Base-by-base conservation (phyloP, 2,329 filamentous ascomycete genomes). In the Aspergillus sp. region DNA sequence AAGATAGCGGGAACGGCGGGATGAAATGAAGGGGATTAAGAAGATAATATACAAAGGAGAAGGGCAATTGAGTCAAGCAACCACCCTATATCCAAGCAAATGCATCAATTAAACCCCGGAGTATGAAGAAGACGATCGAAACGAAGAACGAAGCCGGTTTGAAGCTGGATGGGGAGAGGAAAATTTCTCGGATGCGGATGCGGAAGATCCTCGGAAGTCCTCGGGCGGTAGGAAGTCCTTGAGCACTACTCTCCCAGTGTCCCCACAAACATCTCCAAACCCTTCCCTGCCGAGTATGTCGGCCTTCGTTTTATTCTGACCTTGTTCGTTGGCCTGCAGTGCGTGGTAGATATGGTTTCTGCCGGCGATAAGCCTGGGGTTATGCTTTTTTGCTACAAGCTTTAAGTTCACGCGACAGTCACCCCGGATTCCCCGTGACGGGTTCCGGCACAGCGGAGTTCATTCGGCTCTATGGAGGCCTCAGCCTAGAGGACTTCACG, bases 161-260 rank as follows among this genome's bases (percentile, higher is more conserved):
- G 63, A 66, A 65, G 60, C 64, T 67, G 67, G 67, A 64, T 30
- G 27, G 27, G 27, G 27, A 30, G 27, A 65, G 73, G 72, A 75
- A 76, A 76, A 75, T 75, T 76, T 76, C 70, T 71, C 70, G 69
- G 72, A 68, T 68, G 66, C 73, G 71, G 73, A 71, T 67, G 65
- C 73, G 73, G 74, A 68, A 71, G 71, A 70, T 69, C 66, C 64
- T 72, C 74, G 73, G 73, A 71, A 72, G 67, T 64, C 68, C 68
- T 74, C 73, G 72, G 72, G 71, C 67, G 66, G 68, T 66, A 66
- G 63, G 55, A 55, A 55, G 13, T 24, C 11, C 41, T 39, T 24
- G 20, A 42, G 12, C 34, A 37, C 15, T 13, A 37, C 30, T 30
- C 20, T 34, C 49, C 49, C 55, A 30, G 27, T 30, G 27, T 11